These are phyloP conservation scores for Arctium lappa DNA, from an alignment of 129 eudicot species.

Conservation along the genomic window DNA sequence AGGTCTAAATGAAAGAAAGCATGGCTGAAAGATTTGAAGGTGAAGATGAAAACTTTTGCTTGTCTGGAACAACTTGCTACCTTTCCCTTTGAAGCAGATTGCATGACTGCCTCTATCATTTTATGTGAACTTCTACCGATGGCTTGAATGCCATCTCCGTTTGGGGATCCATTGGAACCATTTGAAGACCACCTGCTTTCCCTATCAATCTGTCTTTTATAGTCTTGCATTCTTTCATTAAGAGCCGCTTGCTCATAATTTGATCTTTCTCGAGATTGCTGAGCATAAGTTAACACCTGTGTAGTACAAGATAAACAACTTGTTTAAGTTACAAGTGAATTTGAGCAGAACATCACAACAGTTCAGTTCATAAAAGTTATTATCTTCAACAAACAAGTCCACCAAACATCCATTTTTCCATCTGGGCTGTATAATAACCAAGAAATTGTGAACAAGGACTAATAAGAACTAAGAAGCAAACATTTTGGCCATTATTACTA, in stretches of 20 bases:
- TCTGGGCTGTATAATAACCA: not conserved
- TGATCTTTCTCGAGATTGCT: conserved; percentile 92
- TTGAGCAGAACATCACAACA: not conserved
- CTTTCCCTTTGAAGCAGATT: conserved; percentile 92
- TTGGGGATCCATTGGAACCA: conserved; percentile 94
- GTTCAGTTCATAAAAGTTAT: not conserved
- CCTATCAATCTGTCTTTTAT: conserved; percentile 89
- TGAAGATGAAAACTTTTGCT: not conserved
- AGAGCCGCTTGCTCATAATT: conserved; percentile 98
- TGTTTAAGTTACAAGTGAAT: not conserved
- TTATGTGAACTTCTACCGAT: conserved; percentile 98
- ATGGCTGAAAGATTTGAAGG: not conserved
- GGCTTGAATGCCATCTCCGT: conserved; percentile 97
- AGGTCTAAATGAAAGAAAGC: not conserved
- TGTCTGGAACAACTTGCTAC: conserved; percentile 22
- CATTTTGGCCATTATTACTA: not conserved
- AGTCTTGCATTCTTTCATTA: conserved; percentile 93
- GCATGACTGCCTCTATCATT: conserved; percentile 97
- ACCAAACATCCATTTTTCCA: conserved; percentile 8
- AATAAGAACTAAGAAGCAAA: not conserved
- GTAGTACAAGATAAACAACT: not conserved
- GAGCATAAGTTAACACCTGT: conserved; percentile 93
- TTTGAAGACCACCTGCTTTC: conserved; percentile 90
- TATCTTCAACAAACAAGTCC: not conserved
- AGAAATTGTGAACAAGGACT: not conserved